Conservation (phyloP, 768 basidiomycete species). For the Pholiota molesta region DNA sequence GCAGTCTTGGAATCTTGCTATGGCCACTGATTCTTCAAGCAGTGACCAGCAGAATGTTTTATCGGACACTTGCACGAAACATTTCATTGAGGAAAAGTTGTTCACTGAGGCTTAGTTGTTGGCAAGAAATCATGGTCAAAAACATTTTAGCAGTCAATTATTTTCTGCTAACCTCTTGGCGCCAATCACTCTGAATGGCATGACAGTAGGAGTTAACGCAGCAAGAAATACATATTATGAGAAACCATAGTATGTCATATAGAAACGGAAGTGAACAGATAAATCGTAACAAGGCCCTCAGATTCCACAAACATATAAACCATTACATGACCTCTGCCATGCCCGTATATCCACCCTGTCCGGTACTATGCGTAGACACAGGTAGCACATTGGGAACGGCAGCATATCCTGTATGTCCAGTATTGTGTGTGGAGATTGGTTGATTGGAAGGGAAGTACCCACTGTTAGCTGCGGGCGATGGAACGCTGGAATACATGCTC, state of each 20-base stretch:
- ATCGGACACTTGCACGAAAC: no score
- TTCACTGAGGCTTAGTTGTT: no score
- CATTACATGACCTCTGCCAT: constrained; percentile 12
- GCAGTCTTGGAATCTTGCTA: no score
- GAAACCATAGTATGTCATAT: neutral
- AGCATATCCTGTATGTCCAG: neutral
- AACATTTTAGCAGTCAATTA: no score
- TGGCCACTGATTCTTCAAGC: no score
- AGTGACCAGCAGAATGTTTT: no score
- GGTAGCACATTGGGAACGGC: neutral
- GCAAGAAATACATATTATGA: neutral
- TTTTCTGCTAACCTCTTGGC: no score
- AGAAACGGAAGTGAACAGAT: neutral
- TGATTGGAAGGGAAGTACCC: neutral
- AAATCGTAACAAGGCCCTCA: neutral
- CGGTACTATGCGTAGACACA: neutral
- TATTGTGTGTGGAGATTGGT: neutral
- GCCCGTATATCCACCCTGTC: constrained; percentile 7
- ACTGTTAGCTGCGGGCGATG: constrained; percentile 2
- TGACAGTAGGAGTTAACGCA: neutral
- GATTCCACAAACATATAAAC: neutral
- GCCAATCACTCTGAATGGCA: no score
- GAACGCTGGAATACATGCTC: neutral
- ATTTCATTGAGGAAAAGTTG: no score
- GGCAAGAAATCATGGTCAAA: no score